Conservation (phyloP, 345 rosid genomes). For the Passiflora organensis region DNA sequence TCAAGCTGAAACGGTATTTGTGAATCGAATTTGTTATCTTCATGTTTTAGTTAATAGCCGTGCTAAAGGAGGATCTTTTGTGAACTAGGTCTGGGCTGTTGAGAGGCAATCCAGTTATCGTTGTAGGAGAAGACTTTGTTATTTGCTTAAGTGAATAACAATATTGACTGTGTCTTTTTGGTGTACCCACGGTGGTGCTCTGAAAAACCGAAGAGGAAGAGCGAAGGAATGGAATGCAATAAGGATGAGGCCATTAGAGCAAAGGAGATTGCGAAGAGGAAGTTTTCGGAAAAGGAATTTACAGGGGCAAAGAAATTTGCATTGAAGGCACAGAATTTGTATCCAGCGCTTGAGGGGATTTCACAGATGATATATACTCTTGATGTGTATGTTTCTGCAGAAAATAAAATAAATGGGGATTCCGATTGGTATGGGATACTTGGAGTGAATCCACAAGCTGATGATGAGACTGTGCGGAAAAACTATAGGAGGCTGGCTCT, state of each 20-base stretch:
- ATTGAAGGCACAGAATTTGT: constrained; percentile 42
- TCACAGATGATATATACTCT: constrained; percentile 30
- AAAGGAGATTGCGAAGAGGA: constrained; percentile 40
- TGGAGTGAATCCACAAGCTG: constrained; percentile 50
- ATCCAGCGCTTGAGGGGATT: constrained; percentile 41
- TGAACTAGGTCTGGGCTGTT: too few species aligned
- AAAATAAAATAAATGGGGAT: constrained; percentile 21
- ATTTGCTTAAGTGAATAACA: too few species aligned
- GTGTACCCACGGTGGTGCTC: too few species aligned
- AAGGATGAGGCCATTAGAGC: constrained; percentile 45
- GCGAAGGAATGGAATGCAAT: constrained; percentile 41
- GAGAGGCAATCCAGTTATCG: too few species aligned
- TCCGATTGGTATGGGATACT: constrained; percentile 77
- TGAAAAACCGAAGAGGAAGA: background rate
- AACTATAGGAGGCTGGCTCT: constrained; percentile 67
- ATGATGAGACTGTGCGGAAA: constrained; percentile 58
- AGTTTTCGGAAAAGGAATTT: constrained; percentile 32
- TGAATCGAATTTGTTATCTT: too few species aligned
- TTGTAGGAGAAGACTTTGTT: too few species aligned
- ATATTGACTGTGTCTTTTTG: too few species aligned
- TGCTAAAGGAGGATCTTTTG: too few species aligned
- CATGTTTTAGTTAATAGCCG: too few species aligned
- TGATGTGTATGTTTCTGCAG: constrained; percentile 34
- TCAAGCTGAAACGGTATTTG: too few species aligned
- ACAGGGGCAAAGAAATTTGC: constrained; percentile 39